These are phyloP conservation scores for Globisporangium echinulatum DNA, from an alignment of 352 stramenopile species.

Conservation along the genomic window DNA sequence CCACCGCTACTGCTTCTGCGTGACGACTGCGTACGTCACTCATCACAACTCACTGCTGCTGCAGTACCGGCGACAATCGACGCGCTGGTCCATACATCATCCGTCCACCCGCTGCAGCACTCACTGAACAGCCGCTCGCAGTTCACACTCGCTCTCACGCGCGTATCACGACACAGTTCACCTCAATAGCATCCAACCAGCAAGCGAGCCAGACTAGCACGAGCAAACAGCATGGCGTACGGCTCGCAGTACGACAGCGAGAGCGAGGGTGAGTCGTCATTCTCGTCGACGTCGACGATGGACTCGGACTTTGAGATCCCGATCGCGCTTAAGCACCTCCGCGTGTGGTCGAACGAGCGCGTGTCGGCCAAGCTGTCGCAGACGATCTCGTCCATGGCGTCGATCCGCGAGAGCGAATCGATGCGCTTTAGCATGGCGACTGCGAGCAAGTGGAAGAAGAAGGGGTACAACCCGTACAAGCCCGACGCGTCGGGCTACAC, in stretches of 20 bases:
- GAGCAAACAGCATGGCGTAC: slow-evolving; percentile 13
- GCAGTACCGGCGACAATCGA: too few species aligned
- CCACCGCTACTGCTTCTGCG: too few species aligned
- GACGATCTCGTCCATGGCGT: slow-evolving; percentile 52
- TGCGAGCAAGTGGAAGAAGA: slow-evolving; percentile 79
- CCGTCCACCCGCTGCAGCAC: too few species aligned
- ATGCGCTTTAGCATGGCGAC: slow-evolving; percentile 76
- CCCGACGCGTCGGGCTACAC: slow-evolving; percentile 75
- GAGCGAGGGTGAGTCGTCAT: slow-evolving; percentile 41
- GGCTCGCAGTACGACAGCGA: slow-evolving; percentile 12
- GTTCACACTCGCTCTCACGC: too few species aligned
- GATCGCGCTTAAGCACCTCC: slow-evolving; percentile 52
- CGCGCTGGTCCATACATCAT: too few species aligned
- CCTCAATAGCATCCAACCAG: slow-evolving; percentile 3
- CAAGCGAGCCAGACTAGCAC: slow-evolving; percentile 4
- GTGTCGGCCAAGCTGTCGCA: slow-evolving; percentile 61
- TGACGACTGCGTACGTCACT: too few species aligned
- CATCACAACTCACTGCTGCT: too few species aligned
- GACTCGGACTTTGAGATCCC: slow-evolving; percentile 83
- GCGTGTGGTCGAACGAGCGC: slow-evolving; percentile 58
- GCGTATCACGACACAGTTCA: background rate
- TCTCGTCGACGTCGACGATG: slow-evolving; percentile 79
- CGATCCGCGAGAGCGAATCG: slow-evolving; percentile 68
- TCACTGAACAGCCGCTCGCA: too few species aligned
- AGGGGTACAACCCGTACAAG: slow-evolving; percentile 80